Evolutionary conservation across 495 filamentous ascomycete species (phyloP).

Genomic region (Talaromyces borbonicus): DNA sequence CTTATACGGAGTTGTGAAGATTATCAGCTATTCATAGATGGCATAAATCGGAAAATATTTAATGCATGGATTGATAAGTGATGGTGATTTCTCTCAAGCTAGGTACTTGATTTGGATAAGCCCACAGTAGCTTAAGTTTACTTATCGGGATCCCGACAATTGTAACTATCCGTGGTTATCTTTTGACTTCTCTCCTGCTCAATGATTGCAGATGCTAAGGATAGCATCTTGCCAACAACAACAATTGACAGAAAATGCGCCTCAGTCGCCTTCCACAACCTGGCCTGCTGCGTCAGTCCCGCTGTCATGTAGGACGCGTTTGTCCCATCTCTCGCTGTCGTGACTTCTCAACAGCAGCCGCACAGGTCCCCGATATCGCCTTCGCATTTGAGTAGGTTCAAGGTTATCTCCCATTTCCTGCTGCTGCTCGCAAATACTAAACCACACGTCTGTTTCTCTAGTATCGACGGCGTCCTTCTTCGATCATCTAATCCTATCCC

Average conservation of each 20-base stretch:
- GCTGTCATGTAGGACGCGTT: not conserved
- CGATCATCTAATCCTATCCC: slow-evolving; percentile 71
- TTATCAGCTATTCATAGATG: too few relatives aligned
- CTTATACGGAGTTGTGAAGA: too few relatives aligned
- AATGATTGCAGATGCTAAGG: too few relatives aligned
- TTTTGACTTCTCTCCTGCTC: too few relatives aligned
- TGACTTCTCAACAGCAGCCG: slow-evolving; percentile 21
- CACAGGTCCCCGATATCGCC: slow-evolving; percentile 51
- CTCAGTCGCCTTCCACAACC: not conserved
- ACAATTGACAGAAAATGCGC: not conserved
- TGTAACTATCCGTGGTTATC: too few relatives aligned
- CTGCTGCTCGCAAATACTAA: slow-evolving; percentile 6
- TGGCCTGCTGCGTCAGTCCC: not conserved
- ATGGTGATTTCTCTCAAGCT: too few relatives aligned
- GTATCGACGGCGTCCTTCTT: slow-evolving; percentile 95
- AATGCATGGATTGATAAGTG: too few relatives aligned
- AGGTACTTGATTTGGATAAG: too few relatives aligned
- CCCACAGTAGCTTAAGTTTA: too few relatives aligned
- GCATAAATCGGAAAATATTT: too few relatives aligned
- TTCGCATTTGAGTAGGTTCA: slow-evolving; percentile 74
- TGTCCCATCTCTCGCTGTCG: slow-evolving; percentile 10
- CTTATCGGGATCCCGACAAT: too few relatives aligned
- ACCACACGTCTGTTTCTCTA: too few relatives aligned
- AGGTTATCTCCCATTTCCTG: not conserved
- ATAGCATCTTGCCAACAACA: not conserved